Evolutionary conservation across 371 early-diverging fungal genomes (phyloP), one percentile per base, ranked within the genome.

Genomic region (Apophysomyces trapeziformis): DNA sequence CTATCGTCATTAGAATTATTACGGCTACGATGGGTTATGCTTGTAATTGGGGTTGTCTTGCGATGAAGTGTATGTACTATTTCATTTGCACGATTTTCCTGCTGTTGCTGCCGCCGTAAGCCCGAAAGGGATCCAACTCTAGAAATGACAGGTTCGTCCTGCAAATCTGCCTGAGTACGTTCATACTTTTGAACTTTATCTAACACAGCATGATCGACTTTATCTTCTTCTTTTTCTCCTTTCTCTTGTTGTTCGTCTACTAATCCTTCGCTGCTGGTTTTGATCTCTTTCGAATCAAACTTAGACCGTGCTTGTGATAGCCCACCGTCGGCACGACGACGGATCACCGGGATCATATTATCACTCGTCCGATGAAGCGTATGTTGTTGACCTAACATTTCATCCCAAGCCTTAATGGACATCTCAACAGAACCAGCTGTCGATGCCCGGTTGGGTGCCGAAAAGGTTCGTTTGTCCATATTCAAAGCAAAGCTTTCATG

Each of bases 111-210:
- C 32, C 32, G 32, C 32, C 32, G 32, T 26, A 26, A 26, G 32
- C 32, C 32, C 2, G 32, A 26, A 26, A 26, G 32, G 32, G 32
- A 26, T 26, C 2, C 32, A 26, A 2, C 32, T 26, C 32, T 26
- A 26, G 32, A 26, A 26, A 26, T 26, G 32, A 26, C 54, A 50
- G 54, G 54, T 50, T 50, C 54, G 54, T n/a, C 54, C 54, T 50
- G 54, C 54, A 50, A 50, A 50, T 50, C 54, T 50, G 54, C 54
- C 54, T 69, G 70, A n/a, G 76, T 76, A 21, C 74, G 74, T 57
- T 82, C 82, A 56, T 79, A 82, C 43, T 77, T 71, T 39, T 75
- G 69, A n/a, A 82, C 80, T 44, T 82, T 82, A 38, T 82, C 79
- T 37, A 82, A 57, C 5, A 82, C 79, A 6, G 68, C 70, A 63